Conservation (phyloP, 2,329 filamentous ascomycete species). For the Claviceps humidiphila region DNA sequence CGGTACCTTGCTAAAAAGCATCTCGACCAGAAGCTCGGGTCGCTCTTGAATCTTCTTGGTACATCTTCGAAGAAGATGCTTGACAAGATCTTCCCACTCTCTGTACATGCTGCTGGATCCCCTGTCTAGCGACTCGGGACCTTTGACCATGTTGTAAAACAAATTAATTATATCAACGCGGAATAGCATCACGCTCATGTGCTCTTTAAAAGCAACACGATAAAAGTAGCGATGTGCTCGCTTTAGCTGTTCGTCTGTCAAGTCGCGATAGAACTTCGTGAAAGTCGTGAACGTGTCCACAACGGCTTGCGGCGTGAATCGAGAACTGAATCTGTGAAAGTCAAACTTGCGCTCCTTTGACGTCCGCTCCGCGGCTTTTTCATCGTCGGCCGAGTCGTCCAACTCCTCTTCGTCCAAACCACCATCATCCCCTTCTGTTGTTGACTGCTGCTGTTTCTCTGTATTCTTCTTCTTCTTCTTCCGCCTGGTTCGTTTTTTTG, state of each 20-base stretch:
- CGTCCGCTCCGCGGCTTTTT: conserved; percentile 53
- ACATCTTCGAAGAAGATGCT: conserved; percentile 70
- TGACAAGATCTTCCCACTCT: conserved; percentile 84
- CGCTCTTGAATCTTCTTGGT: conserved; percentile 75
- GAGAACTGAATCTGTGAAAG: conserved; percentile 68
- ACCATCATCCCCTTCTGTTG: conserved; percentile 24
- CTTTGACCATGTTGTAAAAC: conserved; percentile 85
- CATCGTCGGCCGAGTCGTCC: conserved; percentile 60
- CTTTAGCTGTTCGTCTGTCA: conserved; percentile 71
- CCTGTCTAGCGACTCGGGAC: conserved; percentile 61
- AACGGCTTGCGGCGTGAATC: conserved; percentile 72
- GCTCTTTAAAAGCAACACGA: conserved; percentile 86
- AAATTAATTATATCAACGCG: conserved; percentile 81
- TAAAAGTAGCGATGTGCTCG: conserved; percentile 90
- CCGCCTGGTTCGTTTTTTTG: conserved; percentile 58
- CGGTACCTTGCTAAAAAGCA: conserved; percentile 88
- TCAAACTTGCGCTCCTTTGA: conserved; percentile 85
- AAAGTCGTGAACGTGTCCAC: conserved; percentile 83
- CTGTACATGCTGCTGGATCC: conserved; percentile 46
- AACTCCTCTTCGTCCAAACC: conserved; percentile 43
- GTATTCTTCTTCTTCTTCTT: conserved; percentile 71
- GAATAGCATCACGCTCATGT: conserved; percentile 78
- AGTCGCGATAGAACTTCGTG: conserved; percentile 65
- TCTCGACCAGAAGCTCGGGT: conserved; percentile 74
- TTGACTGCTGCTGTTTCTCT: conserved; percentile 60